A percentile compares a stretch with the other conserved stretches of the same genome.
These are phyloP conservation scores for Coemansia sp. DNA, from an alignment of 192 early-diverging fungal species.

Conservation along the genomic window DNA sequence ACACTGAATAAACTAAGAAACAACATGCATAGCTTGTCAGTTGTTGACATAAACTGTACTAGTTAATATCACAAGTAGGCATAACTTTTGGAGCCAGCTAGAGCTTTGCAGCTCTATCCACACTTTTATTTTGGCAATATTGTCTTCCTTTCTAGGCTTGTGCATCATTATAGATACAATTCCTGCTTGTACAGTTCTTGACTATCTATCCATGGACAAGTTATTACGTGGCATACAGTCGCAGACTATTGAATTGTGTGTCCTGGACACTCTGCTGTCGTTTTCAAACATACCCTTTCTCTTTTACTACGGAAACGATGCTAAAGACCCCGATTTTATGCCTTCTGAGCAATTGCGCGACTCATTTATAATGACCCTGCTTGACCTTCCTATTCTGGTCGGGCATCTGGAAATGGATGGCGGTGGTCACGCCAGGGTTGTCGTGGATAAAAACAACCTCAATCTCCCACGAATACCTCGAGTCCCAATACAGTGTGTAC, in stretches of 20 bases:
- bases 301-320: neutral
- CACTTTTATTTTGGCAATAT: too few species aligned
- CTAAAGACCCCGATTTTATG: neutral
- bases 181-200: too few species aligned
- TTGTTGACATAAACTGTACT: too few species aligned
- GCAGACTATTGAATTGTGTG: neutral
- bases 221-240: neutral
- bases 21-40: too few species aligned
- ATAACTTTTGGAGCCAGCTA: too few species aligned
- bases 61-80: too few species aligned
- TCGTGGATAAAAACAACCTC: conserved; percentile 2
- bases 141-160: too few species aligned
- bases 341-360: neutral
- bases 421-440: neutral
- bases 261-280: neutral
- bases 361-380: neutral
- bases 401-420: neutral
- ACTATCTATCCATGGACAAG: neutral
- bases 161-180: too few species aligned
- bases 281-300: neutral
- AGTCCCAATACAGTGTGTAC: too few species aligned
- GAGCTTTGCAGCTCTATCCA: too few species aligned
- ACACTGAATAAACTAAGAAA: neutral
- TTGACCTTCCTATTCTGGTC: conserved; percentile 1
- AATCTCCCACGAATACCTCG: neutral